These are phyloP conservation scores for Gossypium stocksii DNA, from an alignment of 345 rosid genomes.

Conservation along the genomic window DNA sequence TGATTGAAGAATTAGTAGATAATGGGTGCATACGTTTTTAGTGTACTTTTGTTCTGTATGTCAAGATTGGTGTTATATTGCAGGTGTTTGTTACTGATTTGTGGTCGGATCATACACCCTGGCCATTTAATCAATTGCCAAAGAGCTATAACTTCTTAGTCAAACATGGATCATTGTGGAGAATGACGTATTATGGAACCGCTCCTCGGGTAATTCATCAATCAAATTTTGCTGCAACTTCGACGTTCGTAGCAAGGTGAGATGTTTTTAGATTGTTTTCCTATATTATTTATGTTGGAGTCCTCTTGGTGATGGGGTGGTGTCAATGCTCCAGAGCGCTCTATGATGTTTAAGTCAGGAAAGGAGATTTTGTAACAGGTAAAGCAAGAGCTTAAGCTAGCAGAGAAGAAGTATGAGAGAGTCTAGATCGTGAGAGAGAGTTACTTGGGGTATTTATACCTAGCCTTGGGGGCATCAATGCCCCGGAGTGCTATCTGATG, in stretches of 20 bases:
- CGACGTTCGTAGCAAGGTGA: constrained; percentile 91
- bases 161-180: constrained; percentile 90
- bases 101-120: constrained; percentile 98
- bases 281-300: background rate
- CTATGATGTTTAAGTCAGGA: too few species aligned
- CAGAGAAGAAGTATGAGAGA: too few species aligned
- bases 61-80: constrained; percentile 34
- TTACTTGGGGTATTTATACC: too few species aligned
- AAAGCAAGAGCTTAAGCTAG: too few species aligned
- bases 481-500: too few species aligned
- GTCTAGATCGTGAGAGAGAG: too few species aligned
- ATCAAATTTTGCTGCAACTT: constrained; percentile 95
- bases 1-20: background rate
- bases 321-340: too few species aligned
- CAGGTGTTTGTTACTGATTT: constrained; percentile 98
- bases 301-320: too few species aligned
- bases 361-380: too few species aligned
- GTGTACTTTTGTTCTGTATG: constrained; percentile 13
- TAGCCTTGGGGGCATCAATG: too few species aligned
- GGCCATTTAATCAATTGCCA: constrained; percentile 99
- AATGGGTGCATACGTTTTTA: constrained; percentile 13
- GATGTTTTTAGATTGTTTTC: constrained; percentile 19
- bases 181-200: constrained; percentile 82
- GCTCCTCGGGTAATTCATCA: constrained; percentile 91
- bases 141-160: constrained; percentile 95